Percentiles rank a stretch among this genome's conserved stretches.
Conservation (phyloP, 345 rosid genomes). For the Arabidopsis suecica region DNA sequence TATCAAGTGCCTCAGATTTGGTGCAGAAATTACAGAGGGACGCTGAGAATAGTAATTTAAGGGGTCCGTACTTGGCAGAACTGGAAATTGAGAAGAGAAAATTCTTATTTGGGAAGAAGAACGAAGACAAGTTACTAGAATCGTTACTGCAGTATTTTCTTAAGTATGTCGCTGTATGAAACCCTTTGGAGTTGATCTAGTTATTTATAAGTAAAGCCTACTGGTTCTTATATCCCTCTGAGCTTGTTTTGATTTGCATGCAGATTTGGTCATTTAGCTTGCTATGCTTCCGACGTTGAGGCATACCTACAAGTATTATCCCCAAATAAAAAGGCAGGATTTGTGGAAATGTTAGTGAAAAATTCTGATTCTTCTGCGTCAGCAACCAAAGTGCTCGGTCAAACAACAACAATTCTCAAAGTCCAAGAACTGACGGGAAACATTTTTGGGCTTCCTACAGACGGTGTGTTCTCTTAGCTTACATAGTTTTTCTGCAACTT, state of each 20-base stretch:
- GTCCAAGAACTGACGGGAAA: slow-evolving; percentile 74
- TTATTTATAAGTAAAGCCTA: slow-evolving; percentile 7
- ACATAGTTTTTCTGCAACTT: slow-evolving; percentile 4
- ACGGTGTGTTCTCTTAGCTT: slow-evolving; percentile 57
- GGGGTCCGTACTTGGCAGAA: slow-evolving; percentile 76
- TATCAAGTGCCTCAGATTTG: slow-evolving; percentile 67
- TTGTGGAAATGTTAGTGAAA: slow-evolving; percentile 60
- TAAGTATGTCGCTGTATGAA: slow-evolving; percentile 54
- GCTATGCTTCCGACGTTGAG: slow-evolving; percentile 83
- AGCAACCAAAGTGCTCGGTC: slow-evolving; percentile 77
- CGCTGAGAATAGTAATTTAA: slow-evolving; percentile 53
- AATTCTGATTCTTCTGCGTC: slow-evolving; percentile 47
- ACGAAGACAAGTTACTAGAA: slow-evolving; percentile 58
- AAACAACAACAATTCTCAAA: slow-evolving; percentile 65
- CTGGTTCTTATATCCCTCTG: slow-evolving; percentile 25
- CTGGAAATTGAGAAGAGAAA: slow-evolving; percentile 91
- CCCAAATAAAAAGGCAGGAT: slow-evolving; percentile 58
- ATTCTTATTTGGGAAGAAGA: slow-evolving; percentile 70
- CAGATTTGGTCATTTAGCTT: slow-evolving; percentile 97
- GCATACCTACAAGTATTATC: slow-evolving; percentile 72
- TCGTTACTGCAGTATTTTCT: slow-evolving; percentile 68
- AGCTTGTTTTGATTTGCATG: slow-evolving; percentile 35
- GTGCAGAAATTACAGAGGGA: slow-evolving; percentile 68
- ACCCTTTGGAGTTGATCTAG: slow-evolving; percentile 13
- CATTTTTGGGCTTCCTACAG: slow-evolving; percentile 52